phyloP scores from a whole-genome alignment of 192 early-diverging fungal species.

The Jimgerdemannia flammicorona region DNA sequence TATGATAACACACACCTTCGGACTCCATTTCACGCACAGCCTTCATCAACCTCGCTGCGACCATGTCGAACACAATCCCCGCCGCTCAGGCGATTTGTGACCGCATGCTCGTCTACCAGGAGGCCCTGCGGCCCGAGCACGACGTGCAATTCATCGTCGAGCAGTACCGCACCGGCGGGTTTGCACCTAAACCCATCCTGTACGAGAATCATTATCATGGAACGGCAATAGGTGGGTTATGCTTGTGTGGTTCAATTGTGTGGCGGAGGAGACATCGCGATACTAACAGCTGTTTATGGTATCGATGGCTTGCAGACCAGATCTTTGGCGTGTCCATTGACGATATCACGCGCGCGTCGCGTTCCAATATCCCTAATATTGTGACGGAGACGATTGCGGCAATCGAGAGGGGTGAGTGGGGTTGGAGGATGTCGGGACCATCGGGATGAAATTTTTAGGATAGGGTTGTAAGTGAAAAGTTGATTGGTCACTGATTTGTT shows the following conservation, averaged over 20 bases:
- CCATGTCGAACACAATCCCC: slow-evolving; percentile 41
- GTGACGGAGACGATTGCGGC: slow-evolving; percentile 55
- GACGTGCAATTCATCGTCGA: slow-evolving; percentile 77
- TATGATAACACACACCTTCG: background rate
- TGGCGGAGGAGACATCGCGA: background rate
- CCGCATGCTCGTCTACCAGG: slow-evolving; percentile 48
- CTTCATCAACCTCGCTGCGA: slow-evolving; percentile 45
- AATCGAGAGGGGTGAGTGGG: slow-evolving; percentile 46
- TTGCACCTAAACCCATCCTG: slow-evolving; percentile 64
- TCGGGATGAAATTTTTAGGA: background rate
- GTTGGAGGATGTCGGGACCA: background rate
- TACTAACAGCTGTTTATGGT: background rate
- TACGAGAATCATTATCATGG: slow-evolving; percentile 70
- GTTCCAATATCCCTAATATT: slow-evolving; percentile 58
- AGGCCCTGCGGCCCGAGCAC: slow-evolving; percentile 73
- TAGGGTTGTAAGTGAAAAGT: background rate
- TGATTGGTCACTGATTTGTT: too few species aligned
- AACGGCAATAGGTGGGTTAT: slow-evolving; percentile 47
- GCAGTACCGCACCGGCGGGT: slow-evolving; percentile 66
- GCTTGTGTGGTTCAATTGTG: background rate
- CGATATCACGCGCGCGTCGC: slow-evolving; percentile 56
- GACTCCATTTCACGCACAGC: slow-evolving; percentile 12
- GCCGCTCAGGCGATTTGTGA: slow-evolving; percentile 57
- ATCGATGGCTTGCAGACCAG: slow-evolving; percentile 46
- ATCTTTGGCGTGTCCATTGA: slow-evolving; percentile 74